Percentiles rank a stretch among this genome's conserved stretches.
Evolutionary conservation across 2,329 filamentous ascomycete genomes (phyloP).

Genomic region (Hypoxylon sp.): DNA sequence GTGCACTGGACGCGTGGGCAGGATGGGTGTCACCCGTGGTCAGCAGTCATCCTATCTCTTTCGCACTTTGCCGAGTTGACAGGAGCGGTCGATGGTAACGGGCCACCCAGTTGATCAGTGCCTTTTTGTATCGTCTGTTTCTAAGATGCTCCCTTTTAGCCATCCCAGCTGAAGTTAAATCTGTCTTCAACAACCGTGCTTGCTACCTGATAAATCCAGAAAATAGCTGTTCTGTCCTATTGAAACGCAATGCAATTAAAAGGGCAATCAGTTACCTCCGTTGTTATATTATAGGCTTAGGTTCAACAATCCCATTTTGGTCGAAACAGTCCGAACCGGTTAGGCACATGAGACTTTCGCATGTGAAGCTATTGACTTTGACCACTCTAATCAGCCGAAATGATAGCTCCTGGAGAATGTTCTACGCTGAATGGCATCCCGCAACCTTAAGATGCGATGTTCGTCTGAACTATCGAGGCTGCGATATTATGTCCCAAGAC

Average conservation of each 20-base stretch:
- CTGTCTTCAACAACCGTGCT: neutral
- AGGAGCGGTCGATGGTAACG: neutral
- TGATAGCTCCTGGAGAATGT: neutral
- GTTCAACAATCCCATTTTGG: constrained; percentile 2
- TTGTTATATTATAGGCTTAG: neutral
- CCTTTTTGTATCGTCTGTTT: neutral
- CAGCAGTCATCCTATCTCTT: constrained; percentile 7
- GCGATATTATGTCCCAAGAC: neutral
- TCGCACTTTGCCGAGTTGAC: constrained; percentile 8
- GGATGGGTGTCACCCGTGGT: neutral
- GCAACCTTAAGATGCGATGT: constrained; percentile 8
- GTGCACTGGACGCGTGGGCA: neutral
- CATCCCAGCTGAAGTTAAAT: neutral
- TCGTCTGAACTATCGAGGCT: constrained; percentile 24
- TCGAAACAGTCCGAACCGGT: neutral
- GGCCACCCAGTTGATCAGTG: neutral
- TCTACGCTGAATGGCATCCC: constrained; percentile 5
- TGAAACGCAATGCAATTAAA: neutral
- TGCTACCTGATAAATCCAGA: neutral
- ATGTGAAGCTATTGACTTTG: constrained; percentile 8
- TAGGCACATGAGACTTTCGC: constrained; percentile 14
- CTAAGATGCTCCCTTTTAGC: constrained; percentile 18
- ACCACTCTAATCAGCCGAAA: neutral
- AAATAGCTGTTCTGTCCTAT: neutral
- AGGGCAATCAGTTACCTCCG: neutral